phyloP scores from a whole-genome alignment of 306 rosid genomes.

The Quercus bicolor region DNA sequence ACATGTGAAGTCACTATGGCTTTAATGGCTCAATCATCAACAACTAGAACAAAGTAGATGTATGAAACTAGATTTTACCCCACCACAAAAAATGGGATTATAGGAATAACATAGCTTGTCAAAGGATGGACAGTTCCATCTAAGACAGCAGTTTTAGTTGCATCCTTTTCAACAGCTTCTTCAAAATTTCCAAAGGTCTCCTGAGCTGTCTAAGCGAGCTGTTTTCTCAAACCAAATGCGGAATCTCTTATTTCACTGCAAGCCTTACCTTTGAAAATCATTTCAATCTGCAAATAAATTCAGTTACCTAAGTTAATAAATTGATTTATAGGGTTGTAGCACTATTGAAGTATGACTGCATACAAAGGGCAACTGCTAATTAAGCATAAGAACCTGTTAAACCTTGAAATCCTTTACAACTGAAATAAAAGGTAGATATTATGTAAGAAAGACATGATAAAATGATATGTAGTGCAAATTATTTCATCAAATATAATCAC shows the following conservation, averaged over 20 bases:
- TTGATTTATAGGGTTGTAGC: slow-evolving; percentile 19
- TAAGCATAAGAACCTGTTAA: neutral
- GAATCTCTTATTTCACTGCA: slow-evolving; percentile 46
- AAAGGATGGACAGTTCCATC: too few relatives aligned
- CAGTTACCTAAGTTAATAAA: slow-evolving; percentile 10
- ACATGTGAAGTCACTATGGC: too few relatives aligned
- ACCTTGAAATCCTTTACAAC: neutral
- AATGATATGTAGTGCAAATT: neutral
- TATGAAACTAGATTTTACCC: too few relatives aligned
- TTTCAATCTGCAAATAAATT: slow-evolving; percentile 55
- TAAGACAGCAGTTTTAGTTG: too few relatives aligned
- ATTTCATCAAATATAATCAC: neutral
- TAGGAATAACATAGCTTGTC: too few relatives aligned
- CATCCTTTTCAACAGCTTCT: too few relatives aligned
- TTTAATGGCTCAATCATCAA: too few relatives aligned
- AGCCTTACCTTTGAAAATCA: slow-evolving; percentile 77
- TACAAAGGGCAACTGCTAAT: neutral
- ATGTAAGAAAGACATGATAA: neutral
- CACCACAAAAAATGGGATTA: too few relatives aligned
- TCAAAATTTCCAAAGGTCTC: too few relatives aligned
- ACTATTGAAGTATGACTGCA: neutral
- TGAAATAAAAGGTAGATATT: neutral
- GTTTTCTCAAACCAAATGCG: too few relatives aligned
- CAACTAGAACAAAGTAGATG: too few relatives aligned
- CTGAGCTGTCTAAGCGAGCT: too few relatives aligned